A percentile compares a stretch with the other conserved stretches of the same genome.
phyloP scores from a whole-genome alignment of 129 eudicot species.

The Helichrysum umbraculigerum region DNA sequence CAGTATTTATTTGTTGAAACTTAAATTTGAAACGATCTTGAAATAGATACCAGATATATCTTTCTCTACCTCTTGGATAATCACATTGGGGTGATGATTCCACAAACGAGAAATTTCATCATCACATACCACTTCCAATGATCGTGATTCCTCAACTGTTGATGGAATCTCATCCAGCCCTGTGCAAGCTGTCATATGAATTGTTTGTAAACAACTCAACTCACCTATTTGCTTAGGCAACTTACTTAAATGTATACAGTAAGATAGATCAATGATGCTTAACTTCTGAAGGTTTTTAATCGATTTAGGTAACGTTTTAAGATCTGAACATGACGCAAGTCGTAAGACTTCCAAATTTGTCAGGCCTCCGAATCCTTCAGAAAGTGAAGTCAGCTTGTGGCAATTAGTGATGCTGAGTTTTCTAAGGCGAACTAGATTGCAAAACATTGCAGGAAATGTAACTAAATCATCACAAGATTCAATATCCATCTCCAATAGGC shows the following conservation, averaged over 20 bases:
- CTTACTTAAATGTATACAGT: constrained; percentile 14
- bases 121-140: too few species aligned
- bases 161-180: constrained; percentile 20
- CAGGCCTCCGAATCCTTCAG: constrained; percentile 17
- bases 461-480: constrained; percentile 46
- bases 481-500: constrained; percentile 41
- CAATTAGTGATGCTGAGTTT: constrained; percentile 44
- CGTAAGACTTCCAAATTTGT: constrained; percentile 31
- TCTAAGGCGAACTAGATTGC: constrained; percentile 34
- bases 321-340: constrained; percentile 29
- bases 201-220: constrained; percentile 13
- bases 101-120: too few species aligned
- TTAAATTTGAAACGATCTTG: too few species aligned
- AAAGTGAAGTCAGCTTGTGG: constrained; percentile 36
- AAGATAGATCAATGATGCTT: constrained; percentile 14
- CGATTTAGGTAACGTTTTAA: constrained; percentile 12
- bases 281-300: constrained; percentile 22
- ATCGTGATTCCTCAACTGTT: too few species aligned
- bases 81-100: too few species aligned
- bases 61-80: too few species aligned
- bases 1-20: too few species aligned
- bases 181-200: constrained; percentile 30
- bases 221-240: constrained; percentile 25
- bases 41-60: too few species aligned
- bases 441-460: constrained; percentile 30